Evolutionary conservation across 1,139 yeast genomes (phyloP), one percentile per base, ranked within the genome.

Genomic region (Pichia sp.): DNA sequence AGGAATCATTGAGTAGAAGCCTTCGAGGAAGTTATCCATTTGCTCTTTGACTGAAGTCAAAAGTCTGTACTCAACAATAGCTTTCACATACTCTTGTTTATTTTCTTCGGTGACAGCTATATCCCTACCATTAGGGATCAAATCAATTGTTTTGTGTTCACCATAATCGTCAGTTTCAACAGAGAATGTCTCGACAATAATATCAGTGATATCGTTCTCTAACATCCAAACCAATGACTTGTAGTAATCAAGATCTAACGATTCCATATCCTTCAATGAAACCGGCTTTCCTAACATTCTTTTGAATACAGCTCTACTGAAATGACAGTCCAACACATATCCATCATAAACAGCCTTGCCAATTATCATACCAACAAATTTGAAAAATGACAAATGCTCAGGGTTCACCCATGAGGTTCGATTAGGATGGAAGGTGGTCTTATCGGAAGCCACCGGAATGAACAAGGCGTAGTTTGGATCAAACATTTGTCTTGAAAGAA

Each of bases 101-200:
- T 95, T 95, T 46, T 80, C 87, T 66, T 93, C 97, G 0, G 96
- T 89, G 1, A 93, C 99, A 0, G 93, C 79, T 54, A 93, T 84
- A 60, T 91, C 78, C 48, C 90, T 75, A 2, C 99, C 99, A 68
- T 84, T 74, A 2, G 93, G 92, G 56, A 87, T 80, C 67, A 95
- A 78, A 64, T 69, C 73, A 58, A 69, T 67, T 33, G 65, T 60
- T 52, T 67, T 88, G 64, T 85, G 92, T 66, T 87, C 97, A 58
- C 98, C 99, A 67, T 88, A 92, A 66, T 92, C 98, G 66, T 91
- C 97, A 1, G 96, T 81, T 65, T 92, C 98, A 42, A 93, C 90
- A 8, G 96, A 85, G 67, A 95, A 93, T 17, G 95, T 92, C 69
- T 95, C 99, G n/a, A 93, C 92, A 54, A 95, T 89, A 40, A 95